phyloP scores from a whole-genome alignment of 345 rosid species.

The Sisymbrium irio region DNA sequence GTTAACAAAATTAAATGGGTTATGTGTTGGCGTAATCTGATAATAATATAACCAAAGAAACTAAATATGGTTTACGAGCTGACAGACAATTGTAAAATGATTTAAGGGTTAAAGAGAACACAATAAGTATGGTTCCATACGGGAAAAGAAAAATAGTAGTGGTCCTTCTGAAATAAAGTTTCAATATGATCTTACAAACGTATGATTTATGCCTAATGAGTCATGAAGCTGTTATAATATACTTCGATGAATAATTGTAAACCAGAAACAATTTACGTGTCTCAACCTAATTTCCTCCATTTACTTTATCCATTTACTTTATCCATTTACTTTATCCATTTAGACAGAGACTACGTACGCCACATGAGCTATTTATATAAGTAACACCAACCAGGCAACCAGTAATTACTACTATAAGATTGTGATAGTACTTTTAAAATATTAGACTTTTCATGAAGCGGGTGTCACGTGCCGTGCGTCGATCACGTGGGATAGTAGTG shows the following conservation, averaged over 20 bases:
- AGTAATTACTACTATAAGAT: too few relatives aligned
- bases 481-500: constrained; percentile 29
- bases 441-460: background rate
- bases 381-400: background rate
- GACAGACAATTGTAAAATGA: background rate
- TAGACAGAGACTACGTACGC: background rate
- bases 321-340: background rate
- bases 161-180: background rate
- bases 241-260: background rate
- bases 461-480: constrained; percentile 29
- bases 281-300: background rate
- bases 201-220: background rate
- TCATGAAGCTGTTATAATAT: background rate
- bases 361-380: too few relatives aligned
- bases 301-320: background rate
- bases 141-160: background rate
- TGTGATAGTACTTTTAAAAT: background rate
- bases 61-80: background rate
- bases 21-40: background rate
- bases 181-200: background rate
- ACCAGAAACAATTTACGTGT: background rate
- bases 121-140: background rate
- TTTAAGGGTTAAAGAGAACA: too few relatives aligned
- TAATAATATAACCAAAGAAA: background rate
- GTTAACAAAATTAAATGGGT: background rate